Base-by-base conservation (phyloP, 2,329 filamentous ascomycete genomes). In the Didymella exigua region DNA sequence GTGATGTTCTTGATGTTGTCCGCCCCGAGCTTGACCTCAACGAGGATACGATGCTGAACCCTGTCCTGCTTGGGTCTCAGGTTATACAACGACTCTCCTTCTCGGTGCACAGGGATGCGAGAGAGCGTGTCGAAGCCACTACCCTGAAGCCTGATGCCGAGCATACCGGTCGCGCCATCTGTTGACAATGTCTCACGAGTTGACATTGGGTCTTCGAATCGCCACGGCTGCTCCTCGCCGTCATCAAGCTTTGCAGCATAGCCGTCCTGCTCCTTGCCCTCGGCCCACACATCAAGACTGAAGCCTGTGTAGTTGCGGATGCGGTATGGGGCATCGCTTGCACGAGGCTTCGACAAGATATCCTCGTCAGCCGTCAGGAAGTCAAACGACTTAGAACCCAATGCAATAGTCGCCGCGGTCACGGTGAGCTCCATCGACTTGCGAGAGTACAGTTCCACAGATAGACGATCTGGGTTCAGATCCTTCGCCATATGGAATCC, bases 1-100 rank as follows among this genome's bases (percentile, higher is more conserved):
- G 93, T 99, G 69, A 99, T 96, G 72, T 96, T 96, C 78, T 99
- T 99, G 77, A 99, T 90, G 68, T 98, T 98, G 78, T 99, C 93
- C 0, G 86, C 79, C n/a, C 92, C 95, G 21, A 99, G 82, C 48
- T 86, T 91, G 48, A 99, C 89, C 53, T 99, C 95, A 0, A 98
- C 93, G 21, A 98, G 86, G 16, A 99, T 84, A 19, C 93, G 89
- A 73, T 99, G 96, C 60, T 93, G 82, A 2, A 96, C 83, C 54
- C 89, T 84, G 67, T 96, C 89, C 58, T 91, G 89, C 73, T 92
- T 90, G 2, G 96, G 95, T 54, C 91, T 89, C 40, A 99, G 82
- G 45, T 89, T 91, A 77, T 96, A 99, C 19, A 98, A 75, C 41
- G 88, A 88, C 72, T 99, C 95, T 45, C 96, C 96, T 77, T 99